phyloP scores from a whole-genome alignment of 1,284 basidiomycete genomes.

The Stereum hirsutum region DNA sequence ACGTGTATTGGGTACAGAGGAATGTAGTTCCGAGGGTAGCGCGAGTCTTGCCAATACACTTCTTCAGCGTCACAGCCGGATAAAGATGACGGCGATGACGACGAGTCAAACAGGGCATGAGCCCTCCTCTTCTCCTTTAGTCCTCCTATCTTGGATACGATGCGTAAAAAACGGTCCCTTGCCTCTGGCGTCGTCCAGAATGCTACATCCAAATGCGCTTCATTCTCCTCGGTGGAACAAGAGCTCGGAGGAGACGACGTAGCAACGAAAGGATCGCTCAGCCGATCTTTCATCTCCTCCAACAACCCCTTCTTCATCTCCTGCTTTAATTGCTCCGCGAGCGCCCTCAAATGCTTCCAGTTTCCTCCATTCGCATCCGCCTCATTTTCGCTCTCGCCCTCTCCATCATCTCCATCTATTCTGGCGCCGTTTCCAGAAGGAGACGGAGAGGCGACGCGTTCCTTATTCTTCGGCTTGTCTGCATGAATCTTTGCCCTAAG shows the following conservation, averaged over 20 bases:
- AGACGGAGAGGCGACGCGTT: not conserved
- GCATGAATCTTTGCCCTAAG: conserved; percentile 15
- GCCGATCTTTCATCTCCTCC: conserved; percentile 47
- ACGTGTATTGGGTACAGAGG: conserved; percentile 48
- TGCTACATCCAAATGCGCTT: conserved; percentile 24
- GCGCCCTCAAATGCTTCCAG: conserved; percentile 48
- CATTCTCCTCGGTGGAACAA: too few species aligned
- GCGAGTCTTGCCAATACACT: conserved; percentile 56
- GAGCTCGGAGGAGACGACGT: conserved; percentile 1
- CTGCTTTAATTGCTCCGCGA: conserved; percentile 57
- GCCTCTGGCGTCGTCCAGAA: conserved; percentile 80
- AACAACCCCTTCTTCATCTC: conserved; percentile 65
- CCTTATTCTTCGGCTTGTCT: conserved; percentile 4
- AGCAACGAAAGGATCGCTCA: conserved; percentile 14
- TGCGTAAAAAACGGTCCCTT: conserved; percentile 54
- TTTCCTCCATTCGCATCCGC: conserved; percentile 19
- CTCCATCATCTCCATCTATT: conserved; percentile 15
- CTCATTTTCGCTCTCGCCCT: conserved; percentile 19
- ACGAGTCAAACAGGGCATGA: conserved; percentile 40
- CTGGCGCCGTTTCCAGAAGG: too few species aligned
- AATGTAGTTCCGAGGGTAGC: conserved; percentile 40
- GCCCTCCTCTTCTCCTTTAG: conserved; percentile 49
- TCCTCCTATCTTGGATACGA: conserved; percentile 68
- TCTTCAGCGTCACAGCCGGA: conserved; percentile 26
- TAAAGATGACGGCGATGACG: conserved; percentile 1